phyloP scores from a whole-genome alignment of 371 early-diverging fungal species.

The Mucor sp. region DNA sequence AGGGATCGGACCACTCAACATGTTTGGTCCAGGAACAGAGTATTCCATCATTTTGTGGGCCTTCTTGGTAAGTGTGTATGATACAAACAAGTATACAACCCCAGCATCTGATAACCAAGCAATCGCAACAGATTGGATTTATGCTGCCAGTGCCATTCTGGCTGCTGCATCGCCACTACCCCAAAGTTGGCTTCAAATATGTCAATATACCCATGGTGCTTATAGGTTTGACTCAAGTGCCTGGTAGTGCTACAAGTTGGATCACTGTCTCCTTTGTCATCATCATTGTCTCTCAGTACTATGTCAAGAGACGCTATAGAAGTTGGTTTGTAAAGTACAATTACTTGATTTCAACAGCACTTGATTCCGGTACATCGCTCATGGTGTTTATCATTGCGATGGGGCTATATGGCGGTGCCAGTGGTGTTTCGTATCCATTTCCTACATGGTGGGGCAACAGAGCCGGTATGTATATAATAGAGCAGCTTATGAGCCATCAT shows the following conservation, averaged over 20 bases:
- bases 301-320: conserved; percentile 46
- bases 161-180: conserved; percentile 36
- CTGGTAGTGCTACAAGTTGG: conserved; percentile 47
- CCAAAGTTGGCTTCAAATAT: conserved; percentile 36
- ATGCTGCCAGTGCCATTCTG: conserved; percentile 36
- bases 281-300: conserved; percentile 48
- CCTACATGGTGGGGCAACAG: conserved; percentile 61
- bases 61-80: conserved; percentile 25
- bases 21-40: conserved; percentile 64
- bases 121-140: conserved; percentile 24
- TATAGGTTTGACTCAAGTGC: conserved; percentile 41
- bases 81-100: too few species aligned
- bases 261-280: conserved; percentile 42
- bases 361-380: conserved; percentile 61
- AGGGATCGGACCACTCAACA: conserved; percentile 68
- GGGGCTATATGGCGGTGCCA: conserved; percentile 54
- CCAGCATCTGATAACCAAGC: too few species aligned
- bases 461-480: conserved; percentile 7
- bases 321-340: conserved; percentile 58
- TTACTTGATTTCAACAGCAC: conserved; percentile 55
- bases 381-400: conserved; percentile 54
- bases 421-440: conserved; percentile 37
- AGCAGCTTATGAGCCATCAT: neutral
- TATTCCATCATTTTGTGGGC: conserved; percentile 65
- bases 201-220: conserved; percentile 53